Conservation (phyloP, 768 basidiomycete genomes). For the Tulasnella sp. region DNA sequence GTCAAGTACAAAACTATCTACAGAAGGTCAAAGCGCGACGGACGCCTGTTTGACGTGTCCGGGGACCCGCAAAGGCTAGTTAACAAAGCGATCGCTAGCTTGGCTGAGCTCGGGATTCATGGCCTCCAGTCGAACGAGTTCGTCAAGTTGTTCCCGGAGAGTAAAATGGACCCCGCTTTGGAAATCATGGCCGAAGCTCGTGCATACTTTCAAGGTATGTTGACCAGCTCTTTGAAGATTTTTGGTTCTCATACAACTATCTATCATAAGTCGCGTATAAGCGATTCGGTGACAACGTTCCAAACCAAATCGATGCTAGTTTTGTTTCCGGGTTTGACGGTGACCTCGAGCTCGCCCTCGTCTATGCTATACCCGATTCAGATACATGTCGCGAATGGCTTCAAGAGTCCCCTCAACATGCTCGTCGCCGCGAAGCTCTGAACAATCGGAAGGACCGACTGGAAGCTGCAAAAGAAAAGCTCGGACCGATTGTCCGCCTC, state of each 20-base stretch:
- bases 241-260: conserved; percentile 32
- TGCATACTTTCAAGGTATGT: conserved; percentile 20
- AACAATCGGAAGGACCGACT: not conserved
- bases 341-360: conserved; percentile 41
- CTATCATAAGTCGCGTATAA: conserved; percentile 47
- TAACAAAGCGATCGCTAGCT: not conserved
- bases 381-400: conserved; percentile 46
- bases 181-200: conserved; percentile 20
- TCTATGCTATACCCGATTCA: conserved; percentile 39
- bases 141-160: conserved; percentile 1
- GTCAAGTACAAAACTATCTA: not conserved
- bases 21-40: not conserved
- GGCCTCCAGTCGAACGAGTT: conserved; percentile 34
- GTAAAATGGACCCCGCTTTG: conserved; percentile 5
- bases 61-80: not conserved
- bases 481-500: not conserved
- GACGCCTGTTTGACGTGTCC: not conserved
- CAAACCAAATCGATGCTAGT: conserved; percentile 49
- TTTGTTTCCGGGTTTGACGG: conserved; percentile 47
- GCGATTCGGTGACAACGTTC: conserved; percentile 49
- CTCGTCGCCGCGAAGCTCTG: conserved; percentile 42
- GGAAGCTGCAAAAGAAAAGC: not conserved
- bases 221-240: too few relatives aligned
- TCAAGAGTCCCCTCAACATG: conserved; percentile 42
- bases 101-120: not conserved